A percentile compares a stretch with the other conserved stretches of the same genome.
Evolutionary conservation across 2,329 filamentous ascomycete genomes (phyloP).

Genomic region (Cordyceps cicadae): DNA sequence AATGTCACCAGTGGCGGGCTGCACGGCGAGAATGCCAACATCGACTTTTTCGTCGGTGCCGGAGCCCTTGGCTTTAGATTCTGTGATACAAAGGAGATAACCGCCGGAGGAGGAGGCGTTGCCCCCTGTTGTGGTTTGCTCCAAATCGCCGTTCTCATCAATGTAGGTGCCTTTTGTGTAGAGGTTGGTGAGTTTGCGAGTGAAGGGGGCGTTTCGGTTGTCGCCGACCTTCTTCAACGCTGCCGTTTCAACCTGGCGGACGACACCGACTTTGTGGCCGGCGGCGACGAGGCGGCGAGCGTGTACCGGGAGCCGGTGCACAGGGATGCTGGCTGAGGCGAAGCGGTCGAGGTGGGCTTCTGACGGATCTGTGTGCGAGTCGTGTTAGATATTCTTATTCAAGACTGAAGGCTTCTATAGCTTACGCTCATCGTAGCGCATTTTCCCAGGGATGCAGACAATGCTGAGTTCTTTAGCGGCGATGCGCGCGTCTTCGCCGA

Average conservation of each 20-base stretch:
- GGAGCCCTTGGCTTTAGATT: constrained; percentile 67
- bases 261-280: constrained; percentile 92
- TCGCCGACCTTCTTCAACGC: constrained; percentile 92
- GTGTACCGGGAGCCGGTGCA: constrained; percentile 84
- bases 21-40: constrained; percentile 85
- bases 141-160: constrained; percentile 80
- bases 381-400: constrained; percentile 2
- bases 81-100: constrained; percentile 89
- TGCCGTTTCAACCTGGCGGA: constrained; percentile 89
- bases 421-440: constrained; percentile 82
- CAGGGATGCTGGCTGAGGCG: constrained; percentile 90
- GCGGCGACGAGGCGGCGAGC: constrained; percentile 87
- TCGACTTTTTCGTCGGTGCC: constrained; percentile 91
- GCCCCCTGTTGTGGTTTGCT: constrained; percentile 37
- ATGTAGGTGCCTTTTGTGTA: constrained; percentile 99
- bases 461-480: constrained; percentile 89
- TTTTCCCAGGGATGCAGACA: constrained; percentile 92
- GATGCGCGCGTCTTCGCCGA: constrained; percentile 84
- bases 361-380: constrained; percentile 53
- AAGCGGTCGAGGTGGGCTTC: constrained; percentile 90
- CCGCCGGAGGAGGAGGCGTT: constrained; percentile 55
- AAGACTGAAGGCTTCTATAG: constrained; percentile 11
- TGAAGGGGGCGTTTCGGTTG: constrained; percentile 87
- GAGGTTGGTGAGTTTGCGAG: constrained; percentile 86
- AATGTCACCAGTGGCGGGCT: constrained; percentile 91